Evolutionary conservation across 805 yeast species (phyloP).

Genomic region (Brettanomyces anomalus): DNA sequence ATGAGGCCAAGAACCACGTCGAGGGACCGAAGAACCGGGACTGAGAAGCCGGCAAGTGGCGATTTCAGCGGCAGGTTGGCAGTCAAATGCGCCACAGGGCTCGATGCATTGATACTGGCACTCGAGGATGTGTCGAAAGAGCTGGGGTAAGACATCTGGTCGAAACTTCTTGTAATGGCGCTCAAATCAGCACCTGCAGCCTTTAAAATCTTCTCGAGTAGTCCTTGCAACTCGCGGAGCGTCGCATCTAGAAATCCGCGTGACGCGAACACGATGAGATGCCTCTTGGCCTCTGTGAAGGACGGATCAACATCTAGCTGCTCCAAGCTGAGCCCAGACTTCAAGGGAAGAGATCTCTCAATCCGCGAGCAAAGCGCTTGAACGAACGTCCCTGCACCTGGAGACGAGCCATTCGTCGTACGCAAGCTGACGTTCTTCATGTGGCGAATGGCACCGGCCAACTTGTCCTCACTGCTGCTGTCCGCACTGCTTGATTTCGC

Average conservation of each 20-base stretch:
- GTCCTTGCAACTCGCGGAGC: slow-evolving; percentile 9
- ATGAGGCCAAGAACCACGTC: slow-evolving; percentile 30
- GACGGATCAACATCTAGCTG: slow-evolving; percentile 30
- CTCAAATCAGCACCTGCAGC: no score
- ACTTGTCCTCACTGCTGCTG: no score
- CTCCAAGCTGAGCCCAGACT: slow-evolving; percentile 25
- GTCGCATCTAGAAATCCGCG: slow-evolving; percentile 24
- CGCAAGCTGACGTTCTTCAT: no score
- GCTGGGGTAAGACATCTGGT: slow-evolving; percentile 1
- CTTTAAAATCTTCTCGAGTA: slow-evolving; percentile 1
- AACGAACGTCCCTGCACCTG: slow-evolving; percentile 7
- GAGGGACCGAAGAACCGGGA: slow-evolving; percentile 23
- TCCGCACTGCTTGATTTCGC: no score
- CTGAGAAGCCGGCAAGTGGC: neutral
- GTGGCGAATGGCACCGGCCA: no score
- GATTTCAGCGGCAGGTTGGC: slow-evolving; percentile 11
- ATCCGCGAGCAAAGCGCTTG: slow-evolving; percentile 27
- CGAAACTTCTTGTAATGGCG: neutral
- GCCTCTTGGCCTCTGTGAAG: slow-evolving; percentile 25
- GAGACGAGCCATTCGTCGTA: no score
- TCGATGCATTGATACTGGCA: neutral
- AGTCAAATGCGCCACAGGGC: slow-evolving; percentile 10
- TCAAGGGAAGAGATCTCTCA: slow-evolving; percentile 27
- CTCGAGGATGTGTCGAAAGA: neutral
- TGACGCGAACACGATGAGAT: slow-evolving; percentile 25